These are phyloP conservation scores for Globisporangium apiculatum DNA, from an alignment of 352 stramenopile species.

Conservation along the genomic window DNA sequence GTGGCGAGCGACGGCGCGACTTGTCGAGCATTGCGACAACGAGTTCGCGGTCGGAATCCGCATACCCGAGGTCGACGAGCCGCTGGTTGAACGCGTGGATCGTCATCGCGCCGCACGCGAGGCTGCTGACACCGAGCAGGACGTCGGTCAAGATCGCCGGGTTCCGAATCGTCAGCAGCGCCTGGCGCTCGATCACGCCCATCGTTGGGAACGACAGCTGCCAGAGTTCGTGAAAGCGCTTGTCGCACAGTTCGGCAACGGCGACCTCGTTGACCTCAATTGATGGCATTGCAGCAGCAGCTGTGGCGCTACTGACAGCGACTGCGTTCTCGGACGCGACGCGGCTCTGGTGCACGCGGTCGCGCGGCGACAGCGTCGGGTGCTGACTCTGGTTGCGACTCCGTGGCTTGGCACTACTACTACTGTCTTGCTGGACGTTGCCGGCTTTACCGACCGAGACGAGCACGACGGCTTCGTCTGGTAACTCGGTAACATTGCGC, in stretches of 20 bases:
- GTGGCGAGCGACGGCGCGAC: conserved; percentile 18
- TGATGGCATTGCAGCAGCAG: conserved; percentile 26
- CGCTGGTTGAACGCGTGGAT: conserved; percentile 45
- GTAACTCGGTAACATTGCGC: conserved; percentile 36
- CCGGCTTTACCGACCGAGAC: conserved; percentile 72
- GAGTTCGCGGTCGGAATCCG: conserved; percentile 41
- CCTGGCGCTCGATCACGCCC: conserved; percentile 48
- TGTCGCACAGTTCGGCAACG: conserved; percentile 17
- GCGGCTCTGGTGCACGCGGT: conserved; percentile 34
- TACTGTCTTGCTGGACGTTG: conserved; percentile 57
- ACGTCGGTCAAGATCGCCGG: conserved; percentile 64
- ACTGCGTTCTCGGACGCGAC: conserved; percentile 51
- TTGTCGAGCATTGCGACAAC: conserved; percentile 55
- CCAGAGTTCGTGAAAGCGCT: conserved; percentile 72
- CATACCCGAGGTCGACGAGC: conserved; percentile 57
- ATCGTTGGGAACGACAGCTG: conserved; percentile 71
- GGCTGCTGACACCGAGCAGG: conserved; percentile 74
- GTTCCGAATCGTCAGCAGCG: conserved; percentile 56
- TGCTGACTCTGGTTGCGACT: conserved; percentile 12
- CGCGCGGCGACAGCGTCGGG: conserved; percentile 20
- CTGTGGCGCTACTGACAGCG: conserved; percentile 22
- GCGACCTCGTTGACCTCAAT: conserved; percentile 18
- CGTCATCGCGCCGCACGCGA: conserved; percentile 58
- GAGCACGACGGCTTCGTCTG: conserved; percentile 60
- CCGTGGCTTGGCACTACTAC: conserved; percentile 7